phyloP scores from a whole-genome alignment of 441 rosid genomes.

The Capsella rubella region DNA sequence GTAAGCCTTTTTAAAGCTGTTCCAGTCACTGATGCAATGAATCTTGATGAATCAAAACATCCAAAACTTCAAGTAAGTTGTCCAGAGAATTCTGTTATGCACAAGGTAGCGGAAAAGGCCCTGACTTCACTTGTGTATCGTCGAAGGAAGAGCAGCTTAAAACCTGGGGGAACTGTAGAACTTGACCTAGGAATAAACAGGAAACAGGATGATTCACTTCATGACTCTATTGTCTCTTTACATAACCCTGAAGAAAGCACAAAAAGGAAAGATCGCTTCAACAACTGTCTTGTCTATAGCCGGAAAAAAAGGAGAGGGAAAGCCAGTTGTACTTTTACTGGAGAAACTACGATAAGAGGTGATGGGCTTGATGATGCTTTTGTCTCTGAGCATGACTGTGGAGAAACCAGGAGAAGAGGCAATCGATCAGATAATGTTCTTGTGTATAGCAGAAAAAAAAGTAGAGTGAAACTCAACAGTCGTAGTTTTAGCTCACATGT shows the following conservation, averaged over 20 bases:
- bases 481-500: constrained; percentile 26
- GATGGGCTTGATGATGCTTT: constrained; percentile 35
- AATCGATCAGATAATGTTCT: constrained; percentile 23
- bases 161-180: constrained; percentile 45
- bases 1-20: constrained; percentile 49
- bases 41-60: constrained; percentile 45
- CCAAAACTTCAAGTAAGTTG: constrained; percentile 46
- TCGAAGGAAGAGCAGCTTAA: constrained; percentile 58
- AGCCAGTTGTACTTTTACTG: constrained; percentile 4
- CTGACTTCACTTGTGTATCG: constrained; percentile 56
- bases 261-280: constrained; percentile 35
- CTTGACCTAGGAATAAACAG: constrained; percentile 37
- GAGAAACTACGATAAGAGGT: constrained; percentile 23
- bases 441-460: constrained; percentile 41
- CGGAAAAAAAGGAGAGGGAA: constrained; percentile 37
- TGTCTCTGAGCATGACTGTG: constrained; percentile 27
- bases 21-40: constrained; percentile 46
- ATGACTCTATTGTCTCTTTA: constrained; percentile 34
- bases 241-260: constrained; percentile 24
- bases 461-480: constrained; percentile 9
- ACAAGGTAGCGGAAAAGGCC: constrained; percentile 49
- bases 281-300: constrained; percentile 42
- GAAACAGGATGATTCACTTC: constrained; percentile 38
- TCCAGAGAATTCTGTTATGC: constrained; percentile 51
- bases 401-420: constrained; percentile 39